Percentiles rank a stretch among this genome's conserved stretches.
These are phyloP conservation scores for Lanmaoa pseudosensibilis DNA, from an alignment of 768 basidiomycete genomes.

Conservation along the genomic window DNA sequence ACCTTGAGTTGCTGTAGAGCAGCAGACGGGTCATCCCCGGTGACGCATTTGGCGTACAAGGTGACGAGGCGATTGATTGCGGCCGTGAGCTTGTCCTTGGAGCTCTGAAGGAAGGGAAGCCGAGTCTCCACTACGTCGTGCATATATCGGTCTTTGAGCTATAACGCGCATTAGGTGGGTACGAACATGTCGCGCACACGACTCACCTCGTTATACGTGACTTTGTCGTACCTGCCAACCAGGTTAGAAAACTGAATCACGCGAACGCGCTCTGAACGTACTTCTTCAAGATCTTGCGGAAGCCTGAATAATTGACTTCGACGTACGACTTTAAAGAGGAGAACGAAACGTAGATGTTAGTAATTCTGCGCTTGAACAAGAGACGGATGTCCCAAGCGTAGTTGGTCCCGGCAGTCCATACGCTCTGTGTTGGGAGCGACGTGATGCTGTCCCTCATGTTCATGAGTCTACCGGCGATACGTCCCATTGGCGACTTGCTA, in stretches of 20 bases:
- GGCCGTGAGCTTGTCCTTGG: slow-evolving; percentile 62
- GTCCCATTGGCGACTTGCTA: slow-evolving; percentile 37
- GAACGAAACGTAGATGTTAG: slow-evolving; percentile 73
- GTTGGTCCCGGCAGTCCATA: slow-evolving; percentile 80
- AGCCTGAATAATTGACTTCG: slow-evolving; percentile 90
- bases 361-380: slow-evolving; percentile 87
- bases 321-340: slow-evolving; percentile 82
- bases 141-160: slow-evolving; percentile 80
- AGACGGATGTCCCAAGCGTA: slow-evolving; percentile 83
- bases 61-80: slow-evolving; percentile 60
- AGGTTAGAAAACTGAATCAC: not conserved
- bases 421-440: slow-evolving; percentile 44
- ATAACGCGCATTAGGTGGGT: not conserved
- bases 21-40: slow-evolving; percentile 60
- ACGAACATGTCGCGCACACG: not conserved
- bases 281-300: slow-evolving; percentile 96
- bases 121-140: slow-evolving; percentile 66
- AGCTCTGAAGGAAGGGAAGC: slow-evolving; percentile 62
- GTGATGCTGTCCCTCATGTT: slow-evolving; percentile 54
- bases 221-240: slow-evolving; percentile 86
- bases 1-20: slow-evolving; percentile 83
- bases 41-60: slow-evolving; percentile 85
- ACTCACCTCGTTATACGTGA: slow-evolving; percentile 67
- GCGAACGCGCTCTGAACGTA: slow-evolving; percentile 35
- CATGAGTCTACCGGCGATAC: slow-evolving; percentile 49